Percentiles rank a stretch among this genome's conserved stretches.
Conservation (phyloP, 352 stramenopile species). For the Globisporangium perplexum region DNA sequence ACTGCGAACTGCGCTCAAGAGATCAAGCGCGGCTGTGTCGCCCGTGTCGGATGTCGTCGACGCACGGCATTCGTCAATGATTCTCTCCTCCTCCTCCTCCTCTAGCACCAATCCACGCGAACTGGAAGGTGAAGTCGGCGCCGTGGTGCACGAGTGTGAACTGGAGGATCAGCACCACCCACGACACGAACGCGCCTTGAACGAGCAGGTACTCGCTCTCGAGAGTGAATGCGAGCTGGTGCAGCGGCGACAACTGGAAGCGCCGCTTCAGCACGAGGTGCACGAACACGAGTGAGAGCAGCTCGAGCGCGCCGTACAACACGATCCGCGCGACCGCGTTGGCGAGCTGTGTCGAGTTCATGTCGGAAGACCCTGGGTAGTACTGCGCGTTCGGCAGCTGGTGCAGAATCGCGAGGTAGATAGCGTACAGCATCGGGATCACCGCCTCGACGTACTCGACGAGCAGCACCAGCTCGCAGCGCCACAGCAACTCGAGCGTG, state of each 20-base stretch:
- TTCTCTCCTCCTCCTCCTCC: no score
- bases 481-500: background rate
- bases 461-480: slow-evolving; percentile 6
- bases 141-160: slow-evolving; percentile 7
- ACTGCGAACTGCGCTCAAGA: no score
- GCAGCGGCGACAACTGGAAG: slow-evolving; percentile 4
- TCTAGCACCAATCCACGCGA: slow-evolving; percentile 1
- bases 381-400: slow-evolving; percentile 8
- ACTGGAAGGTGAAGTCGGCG: background rate
- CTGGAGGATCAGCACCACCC: slow-evolving; percentile 1
- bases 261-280: background rate
- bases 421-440: slow-evolving; percentile 3
- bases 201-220: slow-evolving; percentile 2
- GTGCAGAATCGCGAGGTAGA: slow-evolving; percentile 1
- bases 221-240: slow-evolving; percentile 5
- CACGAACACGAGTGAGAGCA: slow-evolving; percentile 2
- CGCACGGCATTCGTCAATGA: no score
- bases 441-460: slow-evolving; percentile 9
- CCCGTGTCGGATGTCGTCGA: no score
- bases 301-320: background rate
- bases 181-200: slow-evolving; percentile 3
- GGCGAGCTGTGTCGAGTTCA: background rate
- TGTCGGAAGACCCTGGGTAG: background rate
- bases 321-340: background rate
- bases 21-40: no score